Base-by-base conservation (phyloP, 768 basidiomycete genomes). In the Russula olivacea region DNA sequence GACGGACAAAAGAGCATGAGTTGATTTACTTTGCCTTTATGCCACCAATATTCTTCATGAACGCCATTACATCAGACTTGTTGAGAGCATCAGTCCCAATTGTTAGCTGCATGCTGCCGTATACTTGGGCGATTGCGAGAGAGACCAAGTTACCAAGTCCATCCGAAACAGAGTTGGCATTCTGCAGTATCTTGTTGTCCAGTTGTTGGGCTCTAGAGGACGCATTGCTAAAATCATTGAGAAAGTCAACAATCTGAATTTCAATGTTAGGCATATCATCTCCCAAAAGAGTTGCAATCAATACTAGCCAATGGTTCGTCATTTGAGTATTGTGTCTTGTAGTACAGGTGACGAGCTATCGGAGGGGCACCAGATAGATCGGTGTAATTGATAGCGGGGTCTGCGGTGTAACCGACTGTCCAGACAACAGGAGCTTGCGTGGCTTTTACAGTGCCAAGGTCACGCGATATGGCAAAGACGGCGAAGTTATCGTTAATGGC, bases 61-160 rank as follows among this genome's bases (percentile, higher is more conserved):
- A 84, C 8, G 81, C 75, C 32, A 84, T 71, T 9, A 81, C 70
- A 69, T 85, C 83, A 19, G 65, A 74, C 1, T 77, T 77, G 69
- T 85, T 83, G 73, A 77, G 81, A 30, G 69, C 68, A 28, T 74
- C 78, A 62, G 77, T 77, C 15, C 82, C 79, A 32, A 83, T 68
- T 0, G 84, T 85, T 56, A 85, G 75, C 60, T 87, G 84, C 19
- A 74, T 79, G 8, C 80, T 77, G 11, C 75, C 80, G 4, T 84
- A 72, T 25, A 80, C 77, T 69, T 86, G 83, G 51, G 83, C 73
- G 55, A 83, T 74, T 6, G 83, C 83, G 25, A 85, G 73, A 11
- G 77, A 79, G 10, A 82, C 80, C 15, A 84, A 64, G 14, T 73
- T 74, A 23, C 82, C 79, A 65, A 85, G 85, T 40, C 80, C 76